These are phyloP conservation scores for Themeda triandra DNA, from an alignment of 176 grass and related monocot genomes.

Conservation along the genomic window DNA sequence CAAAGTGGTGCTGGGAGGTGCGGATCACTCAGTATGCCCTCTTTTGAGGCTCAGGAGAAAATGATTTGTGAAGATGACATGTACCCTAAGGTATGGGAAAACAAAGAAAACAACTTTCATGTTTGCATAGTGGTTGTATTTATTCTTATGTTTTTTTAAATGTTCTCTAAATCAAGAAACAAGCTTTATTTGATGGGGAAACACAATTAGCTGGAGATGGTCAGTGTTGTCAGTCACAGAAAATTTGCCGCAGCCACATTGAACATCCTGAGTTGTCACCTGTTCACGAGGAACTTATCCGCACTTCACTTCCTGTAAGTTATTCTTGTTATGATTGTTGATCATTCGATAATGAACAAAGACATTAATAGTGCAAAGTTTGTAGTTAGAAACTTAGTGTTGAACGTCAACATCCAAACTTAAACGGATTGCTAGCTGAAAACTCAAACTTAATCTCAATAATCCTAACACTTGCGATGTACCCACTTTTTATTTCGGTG, in stretches of 20 bases:
- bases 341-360: neutral
- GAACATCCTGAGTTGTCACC: conserved; percentile 74
- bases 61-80: conserved; percentile 73
- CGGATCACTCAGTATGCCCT: conserved; percentile 36
- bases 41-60: conserved; percentile 62
- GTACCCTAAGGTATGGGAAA: conserved; percentile 45
- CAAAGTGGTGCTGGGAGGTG: conserved; percentile 66
- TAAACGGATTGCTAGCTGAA: neutral
- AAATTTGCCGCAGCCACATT: conserved; percentile 47
- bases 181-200: conserved; percentile 37
- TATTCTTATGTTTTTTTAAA: neutral
- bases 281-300: conserved; percentile 47
- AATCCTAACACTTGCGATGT: neutral
- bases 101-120: neutral
- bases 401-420: neutral
- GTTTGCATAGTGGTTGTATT: conserved; percentile 1
- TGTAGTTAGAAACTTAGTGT: neutral
- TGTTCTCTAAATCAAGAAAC: conserved; percentile 57
- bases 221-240: conserved; percentile 19
- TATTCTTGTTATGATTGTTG: neutral
- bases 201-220: conserved; percentile 35
- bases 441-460: neutral
- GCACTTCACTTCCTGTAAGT: conserved; percentile 44
- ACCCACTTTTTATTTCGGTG: neutral
- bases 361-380: neutral